Conservation (phyloP, 192 early-diverging fungal genomes). For the Umbelopsis sp. region DNA sequence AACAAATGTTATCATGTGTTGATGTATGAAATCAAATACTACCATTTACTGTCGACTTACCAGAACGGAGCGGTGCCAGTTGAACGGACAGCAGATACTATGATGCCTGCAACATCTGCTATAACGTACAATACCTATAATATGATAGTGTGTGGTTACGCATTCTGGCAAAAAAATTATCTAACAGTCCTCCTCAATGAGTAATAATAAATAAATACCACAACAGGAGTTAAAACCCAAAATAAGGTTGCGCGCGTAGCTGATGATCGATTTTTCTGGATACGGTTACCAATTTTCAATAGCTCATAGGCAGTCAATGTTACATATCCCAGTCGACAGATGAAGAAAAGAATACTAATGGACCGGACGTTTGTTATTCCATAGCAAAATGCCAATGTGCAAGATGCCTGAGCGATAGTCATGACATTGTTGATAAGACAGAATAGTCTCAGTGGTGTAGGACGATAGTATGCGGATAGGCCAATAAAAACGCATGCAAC, state of each 20-base stretch:
- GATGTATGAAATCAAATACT: no score
- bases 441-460: not conserved
- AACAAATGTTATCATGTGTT: no score
- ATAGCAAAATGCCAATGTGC: not conserved
- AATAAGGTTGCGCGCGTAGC: not conserved
- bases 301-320: slow-evolving; percentile 8
- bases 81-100: not conserved
- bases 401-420: not conserved
- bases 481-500: not conserved
- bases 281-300: not conserved
- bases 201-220: not conserved
- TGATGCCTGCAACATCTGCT: not conserved
- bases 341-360: not conserved
- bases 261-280: not conserved
- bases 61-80: not conserved
- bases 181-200: not conserved
- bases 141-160: not conserved
- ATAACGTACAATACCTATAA: slow-evolving; percentile 4
- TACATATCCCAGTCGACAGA: slow-evolving; percentile 3
- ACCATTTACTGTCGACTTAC: not conserved
- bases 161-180: no score
- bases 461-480: not conserved
- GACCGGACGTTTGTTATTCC: not conserved
- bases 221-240: not conserved
- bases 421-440: slow-evolving; percentile 5